These are phyloP conservation scores for Micractinium conductrix DNA, from an alignment of 139 green algal species.

Conservation along the genomic window DNA sequence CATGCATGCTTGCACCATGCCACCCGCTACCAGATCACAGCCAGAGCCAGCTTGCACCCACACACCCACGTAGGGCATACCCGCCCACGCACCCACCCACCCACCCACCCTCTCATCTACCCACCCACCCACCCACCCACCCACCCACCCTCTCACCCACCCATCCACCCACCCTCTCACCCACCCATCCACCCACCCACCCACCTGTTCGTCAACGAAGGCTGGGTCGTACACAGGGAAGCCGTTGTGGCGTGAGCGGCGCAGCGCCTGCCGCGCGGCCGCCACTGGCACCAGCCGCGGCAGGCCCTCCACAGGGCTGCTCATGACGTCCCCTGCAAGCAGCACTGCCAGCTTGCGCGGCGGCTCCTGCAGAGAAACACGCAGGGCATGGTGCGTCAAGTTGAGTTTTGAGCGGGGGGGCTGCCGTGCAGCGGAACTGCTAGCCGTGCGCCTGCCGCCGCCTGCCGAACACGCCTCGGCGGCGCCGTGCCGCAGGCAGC, in stretches of 20 bases:
- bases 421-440: no score
- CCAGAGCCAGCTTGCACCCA: no score
- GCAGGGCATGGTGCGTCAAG: neutral
- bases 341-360: neutral
- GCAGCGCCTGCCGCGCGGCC: neutral
- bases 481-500: neutral
- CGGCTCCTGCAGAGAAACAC: conserved; percentile 7
- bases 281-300: conserved; percentile 3
- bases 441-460: no score
- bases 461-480: neutral
- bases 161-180: neutral
- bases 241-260: neutral
- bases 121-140: no score
- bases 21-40: no score
- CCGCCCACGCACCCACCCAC: no score
- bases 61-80: no score
- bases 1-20: no score
- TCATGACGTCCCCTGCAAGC: conserved; percentile 13
- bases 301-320: conserved; percentile 8
- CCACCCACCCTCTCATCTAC: no score
- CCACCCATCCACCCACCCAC: neutral
- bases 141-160: no score
- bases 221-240: conserved; percentile 10
- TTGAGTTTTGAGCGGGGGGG: no score
- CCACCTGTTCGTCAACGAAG: neutral